Percentiles rank a stretch among this genome's conserved stretches.
Conservation (phyloP, 179 eudicot species). For the Drosera spatulata region DNA sequence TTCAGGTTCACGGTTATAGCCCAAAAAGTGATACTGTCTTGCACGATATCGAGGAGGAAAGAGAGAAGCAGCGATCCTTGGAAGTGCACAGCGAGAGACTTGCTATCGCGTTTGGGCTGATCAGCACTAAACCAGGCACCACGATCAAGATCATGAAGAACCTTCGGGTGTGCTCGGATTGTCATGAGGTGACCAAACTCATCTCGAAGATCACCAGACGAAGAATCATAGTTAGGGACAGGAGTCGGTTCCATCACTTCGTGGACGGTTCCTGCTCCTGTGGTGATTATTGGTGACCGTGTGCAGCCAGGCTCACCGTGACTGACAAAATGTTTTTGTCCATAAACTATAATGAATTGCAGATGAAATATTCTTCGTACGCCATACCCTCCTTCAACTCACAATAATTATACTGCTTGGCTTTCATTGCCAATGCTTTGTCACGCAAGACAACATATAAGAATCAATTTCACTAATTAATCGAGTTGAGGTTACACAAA, state of each 20-base stretch:
- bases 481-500: too few relatives aligned
- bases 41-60: conserved; percentile 26
- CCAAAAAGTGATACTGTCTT: conserved; percentile 40
- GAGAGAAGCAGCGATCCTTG: conserved; percentile 39
- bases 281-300: conserved; percentile 51
- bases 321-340: too few relatives aligned
- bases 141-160: conserved; percentile 55
- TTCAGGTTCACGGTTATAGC: conserved; percentile 30
- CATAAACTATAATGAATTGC: too few relatives aligned
- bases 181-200: conserved; percentile 49
- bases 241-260: conserved; percentile 58
- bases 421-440: too few relatives aligned
- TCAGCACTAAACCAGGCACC: conserved; percentile 43
- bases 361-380: too few relatives aligned
- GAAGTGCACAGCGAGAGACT: conserved; percentile 60
- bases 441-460: too few relatives aligned
- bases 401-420: too few relatives aligned
- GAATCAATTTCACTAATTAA: too few relatives aligned
- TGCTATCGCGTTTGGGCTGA: conserved; percentile 55
- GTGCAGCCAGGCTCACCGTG: too few relatives aligned
- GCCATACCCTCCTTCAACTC: too few relatives aligned
- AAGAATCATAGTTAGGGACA: conserved; percentile 48
- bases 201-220: conserved; percentile 50
- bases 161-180: conserved; percentile 48
- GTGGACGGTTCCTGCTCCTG: conserved; percentile 51